A percentile compares a stretch with the other conserved stretches of the same genome.
phyloP scores from a whole-genome alignment of 768 basidiomycete genomes.

The Suillus cothurnatus region DNA sequence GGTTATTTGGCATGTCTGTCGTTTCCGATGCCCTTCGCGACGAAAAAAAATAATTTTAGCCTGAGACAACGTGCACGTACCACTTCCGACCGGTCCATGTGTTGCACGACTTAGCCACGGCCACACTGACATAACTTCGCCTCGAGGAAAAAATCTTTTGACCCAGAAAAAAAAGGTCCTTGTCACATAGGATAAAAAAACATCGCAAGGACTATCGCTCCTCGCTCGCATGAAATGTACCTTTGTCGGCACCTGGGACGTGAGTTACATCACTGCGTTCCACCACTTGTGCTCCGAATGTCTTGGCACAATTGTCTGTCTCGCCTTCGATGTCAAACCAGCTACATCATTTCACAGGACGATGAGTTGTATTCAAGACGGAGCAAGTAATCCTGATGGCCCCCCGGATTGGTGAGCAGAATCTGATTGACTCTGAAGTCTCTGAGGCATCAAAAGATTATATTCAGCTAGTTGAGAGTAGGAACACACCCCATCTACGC shows the following conservation, averaged over 20 bases:
- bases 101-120: neutral
- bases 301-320: neutral
- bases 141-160: neutral
- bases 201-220: neutral
- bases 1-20: neutral
- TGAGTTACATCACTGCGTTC: neutral
- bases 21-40: neutral
- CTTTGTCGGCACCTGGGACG: neutral
- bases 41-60: constrained; percentile 4
- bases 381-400: neutral
- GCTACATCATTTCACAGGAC: neutral
- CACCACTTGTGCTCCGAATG: neutral
- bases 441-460: neutral
- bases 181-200: neutral
- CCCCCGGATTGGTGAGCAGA: constrained; percentile 2
- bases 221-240: neutral
- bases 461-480: neutral
- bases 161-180: neutral
- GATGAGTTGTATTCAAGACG: neutral
- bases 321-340: neutral
- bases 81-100: neutral
- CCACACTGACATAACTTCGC: neutral
- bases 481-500: neutral
- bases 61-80: neutral
- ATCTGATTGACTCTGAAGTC: neutral